phyloP scores from a whole-genome alignment of 108 stramenopile genomes.

The Parietichytrium sp. region DNA sequence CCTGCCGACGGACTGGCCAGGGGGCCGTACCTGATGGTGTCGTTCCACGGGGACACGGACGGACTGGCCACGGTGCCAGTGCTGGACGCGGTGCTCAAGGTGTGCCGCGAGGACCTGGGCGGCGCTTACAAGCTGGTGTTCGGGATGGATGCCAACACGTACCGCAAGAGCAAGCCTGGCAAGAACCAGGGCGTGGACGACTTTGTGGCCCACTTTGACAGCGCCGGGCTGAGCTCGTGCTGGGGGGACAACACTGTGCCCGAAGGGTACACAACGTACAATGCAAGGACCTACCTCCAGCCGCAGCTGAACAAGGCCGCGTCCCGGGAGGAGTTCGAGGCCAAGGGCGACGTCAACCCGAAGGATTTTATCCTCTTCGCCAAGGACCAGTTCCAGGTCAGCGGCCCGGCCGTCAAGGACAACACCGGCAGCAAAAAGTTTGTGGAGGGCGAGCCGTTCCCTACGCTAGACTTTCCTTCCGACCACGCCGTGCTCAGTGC shows the following conservation, averaged over 20 bases:
- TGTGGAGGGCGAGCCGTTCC: slow-evolving; percentile 75
- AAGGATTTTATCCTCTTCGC: slow-evolving; percentile 82
- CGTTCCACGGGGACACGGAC: slow-evolving; percentile 85
- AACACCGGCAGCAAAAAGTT: slow-evolving; percentile 73
- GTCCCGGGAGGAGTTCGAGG: slow-evolving; percentile 61
- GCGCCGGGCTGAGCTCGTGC: slow-evolving; percentile 64
- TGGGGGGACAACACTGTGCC: slow-evolving; percentile 71
- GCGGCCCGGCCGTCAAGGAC: slow-evolving; percentile 68
- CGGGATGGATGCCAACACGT: slow-evolving; percentile 84
- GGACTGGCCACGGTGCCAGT: slow-evolving; percentile 81
- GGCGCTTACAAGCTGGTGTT: slow-evolving; percentile 64
- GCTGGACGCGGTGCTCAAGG: slow-evolving; percentile 63
- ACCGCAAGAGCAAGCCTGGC: slow-evolving; percentile 69
- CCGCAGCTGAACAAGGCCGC: slow-evolving; percentile 86
- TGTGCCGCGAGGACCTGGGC: slow-evolving; percentile 56
- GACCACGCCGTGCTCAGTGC: slow-evolving; percentile 79
- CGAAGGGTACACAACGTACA: slow-evolving; percentile 70
- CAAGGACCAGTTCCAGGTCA: slow-evolving; percentile 62
- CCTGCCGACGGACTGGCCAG: background rate
- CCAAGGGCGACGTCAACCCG: slow-evolving; percentile 74
- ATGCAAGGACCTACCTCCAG: slow-evolving; percentile 73
- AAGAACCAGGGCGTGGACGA: slow-evolving; percentile 73
- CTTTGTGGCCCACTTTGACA: slow-evolving; percentile 63
- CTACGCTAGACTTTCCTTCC: slow-evolving; percentile 76
- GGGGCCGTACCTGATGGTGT: slow-evolving; percentile 64